Base-by-base conservation (phyloP, 768 basidiomycete genomes). In the Glaciozyma martinii region DNA sequence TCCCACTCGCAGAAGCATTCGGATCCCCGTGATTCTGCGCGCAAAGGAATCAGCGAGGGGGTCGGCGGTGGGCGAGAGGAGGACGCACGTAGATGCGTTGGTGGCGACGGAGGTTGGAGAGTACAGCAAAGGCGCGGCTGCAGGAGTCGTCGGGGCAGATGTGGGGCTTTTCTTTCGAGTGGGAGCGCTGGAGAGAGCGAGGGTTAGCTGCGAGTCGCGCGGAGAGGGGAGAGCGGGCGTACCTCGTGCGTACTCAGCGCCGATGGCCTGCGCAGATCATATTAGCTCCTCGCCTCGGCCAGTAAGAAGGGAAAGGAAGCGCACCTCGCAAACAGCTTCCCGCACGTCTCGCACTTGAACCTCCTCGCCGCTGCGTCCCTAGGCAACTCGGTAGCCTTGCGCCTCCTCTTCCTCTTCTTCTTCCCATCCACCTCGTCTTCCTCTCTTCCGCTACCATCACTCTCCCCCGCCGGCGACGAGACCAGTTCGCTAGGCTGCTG, bases 161-260 rank as follows among this genome's bases (percentile, higher is more conserved):
- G 23, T 56, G 37, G 10, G 55, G 55, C 33, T 40, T 37, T 23
- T 56, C 55, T 15, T 56, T 40, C 33, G 55, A 37, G 53, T 56
- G 55, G 5, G 55, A 56, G 25, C 55, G 55, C 55, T 56, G 55
- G 0, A 32, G 33, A 18, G 10, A 27, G 27, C 16, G 53, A 18
- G 21, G 32, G 30, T 9, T 25, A 21, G 10, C 25, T 10, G 27
- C 10, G 50, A 27, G n/a, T 15, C 16, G 50, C 15, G 6, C 16
- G 27, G 53, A 19, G 53, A 33, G 53, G 27, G 32, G 30, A 15
- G 16, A 21, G 10, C 21, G 32, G 25, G 37, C 21, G 21, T 12
- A 56, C 55, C 37, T 56, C 32, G 37, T 56, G 55, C 16, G 55
- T 56, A 40, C 21, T 25, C 23, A 56, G 37, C 23, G 55, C 55